Evolutionary conservation across 2,329 filamentous ascomycete genomes (phyloP).

Genomic region (Camptophora hylomeconis): DNA sequence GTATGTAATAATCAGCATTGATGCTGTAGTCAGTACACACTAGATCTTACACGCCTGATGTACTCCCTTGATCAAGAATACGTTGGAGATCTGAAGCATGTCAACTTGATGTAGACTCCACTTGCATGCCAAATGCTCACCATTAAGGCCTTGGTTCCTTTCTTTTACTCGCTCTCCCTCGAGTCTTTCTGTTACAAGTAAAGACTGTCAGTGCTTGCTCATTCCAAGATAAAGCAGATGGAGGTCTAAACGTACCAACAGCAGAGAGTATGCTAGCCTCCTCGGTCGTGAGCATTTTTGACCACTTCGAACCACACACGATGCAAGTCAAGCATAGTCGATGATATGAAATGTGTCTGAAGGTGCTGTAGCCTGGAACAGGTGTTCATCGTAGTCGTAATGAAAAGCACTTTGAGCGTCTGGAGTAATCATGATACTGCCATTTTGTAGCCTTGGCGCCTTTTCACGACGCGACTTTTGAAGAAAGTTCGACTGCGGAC

Average conservation of each 20-base stretch:
- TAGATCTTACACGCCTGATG: too few relatives aligned
- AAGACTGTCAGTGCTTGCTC: conserved; percentile 7
- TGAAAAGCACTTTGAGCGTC: too few relatives aligned
- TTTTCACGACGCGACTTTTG: neutral
- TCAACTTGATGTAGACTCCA: conserved; percentile 8
- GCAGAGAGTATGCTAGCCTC: conserved; percentile 30
- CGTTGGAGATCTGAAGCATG: conserved; percentile 40
- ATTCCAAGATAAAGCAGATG: conserved; percentile 13
- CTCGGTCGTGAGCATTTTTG: conserved; percentile 21
- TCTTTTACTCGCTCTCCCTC: conserved; percentile 15
- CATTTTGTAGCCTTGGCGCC: too few relatives aligned
- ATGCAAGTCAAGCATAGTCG: too few relatives aligned
- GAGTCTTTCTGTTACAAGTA: conserved; percentile 25
- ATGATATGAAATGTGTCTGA: too few relatives aligned
- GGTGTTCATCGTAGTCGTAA: too few relatives aligned
- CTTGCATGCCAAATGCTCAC: conserved; percentile 18
- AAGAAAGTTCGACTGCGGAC: conserved; percentile 6
- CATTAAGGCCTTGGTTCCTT: conserved; percentile 33
- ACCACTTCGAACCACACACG: neutral
- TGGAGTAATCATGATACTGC: too few relatives aligned
- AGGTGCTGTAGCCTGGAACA: too few relatives aligned
- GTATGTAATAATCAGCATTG: too few relatives aligned
- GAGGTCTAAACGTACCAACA: conserved; percentile 25
- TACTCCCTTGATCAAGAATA: conserved; percentile 42
- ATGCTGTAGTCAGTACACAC: too few relatives aligned